Base-by-base conservation (phyloP, 2,329 filamentous ascomycete species). In the Xylariomycetidae sp. region DNA sequence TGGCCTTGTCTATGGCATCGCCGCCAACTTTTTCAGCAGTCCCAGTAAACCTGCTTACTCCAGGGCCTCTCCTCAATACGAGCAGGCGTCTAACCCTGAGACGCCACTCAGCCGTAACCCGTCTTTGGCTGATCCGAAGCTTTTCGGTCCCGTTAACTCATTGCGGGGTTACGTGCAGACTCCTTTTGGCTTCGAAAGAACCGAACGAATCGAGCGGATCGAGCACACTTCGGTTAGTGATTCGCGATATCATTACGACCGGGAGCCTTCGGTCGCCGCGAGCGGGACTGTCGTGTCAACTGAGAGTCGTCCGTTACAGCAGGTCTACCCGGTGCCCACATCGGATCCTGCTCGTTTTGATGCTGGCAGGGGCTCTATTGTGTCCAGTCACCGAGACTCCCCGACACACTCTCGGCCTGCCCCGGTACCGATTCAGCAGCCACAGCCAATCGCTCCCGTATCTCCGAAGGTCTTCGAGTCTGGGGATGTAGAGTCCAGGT, bases 371-470 rank as follows among this genome's bases (percentile, higher is more conserved):
- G 65, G 61, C 15, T 74, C 76, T 23, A 52, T 66, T n/a, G 54
- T 66, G 10, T 65, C 66, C 12, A 56, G 37, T 57, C 58, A 55
- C 23, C 56, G 60, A 34, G 60, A 65, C 26, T 50, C 64, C 6
- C 53, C 65, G 3, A 56, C 61, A 15, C 60, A 57, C 13, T 53
- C 59, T 12, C 68, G 74, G 25, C 74, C 79, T 5, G 75, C 65
- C 5, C 68, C 76, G 0, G 71, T 87, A 19, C 78, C 80, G 9
- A 68, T 95, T n/a, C 83, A 92, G 54, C 86, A 94, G 48, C 89
- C 89, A 3, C 82, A 88, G 47, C 89, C 89, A 2, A 73, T 85
- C 38, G 69, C 74, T 3, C 85, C 85, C 0, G 77, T 93, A 3
- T 79, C 80, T 23, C 73, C 74, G 40, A 74, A 74, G 13, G 70